phyloP scores from a whole-genome alignment of 306 rosid species.

The Dalbergia cultrata region DNA sequence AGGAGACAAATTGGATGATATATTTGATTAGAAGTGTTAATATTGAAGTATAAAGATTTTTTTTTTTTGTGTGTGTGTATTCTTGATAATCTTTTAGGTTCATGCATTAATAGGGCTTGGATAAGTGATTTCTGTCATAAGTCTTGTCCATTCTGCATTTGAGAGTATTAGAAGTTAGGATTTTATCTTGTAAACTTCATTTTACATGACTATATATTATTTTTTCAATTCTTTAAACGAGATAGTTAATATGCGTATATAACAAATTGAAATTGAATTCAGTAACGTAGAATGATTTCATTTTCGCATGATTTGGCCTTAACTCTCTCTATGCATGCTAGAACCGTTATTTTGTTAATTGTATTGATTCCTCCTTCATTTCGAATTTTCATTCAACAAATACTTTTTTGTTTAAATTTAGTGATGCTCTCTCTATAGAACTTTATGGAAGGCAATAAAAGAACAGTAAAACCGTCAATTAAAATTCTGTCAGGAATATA shows the following conservation, averaged over 20 bases:
- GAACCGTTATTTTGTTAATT: background rate
- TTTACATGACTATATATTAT: slow-evolving; percentile 7
- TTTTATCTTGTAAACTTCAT: background rate
- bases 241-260: background rate
- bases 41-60: background rate
- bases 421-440: background rate
- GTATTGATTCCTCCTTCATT: background rate
- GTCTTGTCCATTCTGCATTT: slow-evolving; percentile 15
- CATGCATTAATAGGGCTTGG: background rate
- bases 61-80: slow-evolving; percentile 18
- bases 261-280: background rate
- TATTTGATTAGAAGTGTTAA: slow-evolving; percentile 25
- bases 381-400: slow-evolving; percentile 14
- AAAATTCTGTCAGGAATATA: background rate
- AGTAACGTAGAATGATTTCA: background rate
- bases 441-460: background rate
- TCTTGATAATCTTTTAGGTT: slow-evolving; percentile 26
- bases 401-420: no score
- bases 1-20: background rate
- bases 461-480: background rate
- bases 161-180: slow-evolving; percentile 34
- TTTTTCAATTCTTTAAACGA: background rate
- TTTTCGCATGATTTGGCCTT: slow-evolving; percentile 16
- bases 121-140: background rate
- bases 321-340: background rate